Percentiles rank a stretch among this genome's conserved stretches.
These are phyloP conservation scores for Tricholoma saponaceum DNA, from an alignment of 768 basidiomycete genomes.

Conservation along the genomic window DNA sequence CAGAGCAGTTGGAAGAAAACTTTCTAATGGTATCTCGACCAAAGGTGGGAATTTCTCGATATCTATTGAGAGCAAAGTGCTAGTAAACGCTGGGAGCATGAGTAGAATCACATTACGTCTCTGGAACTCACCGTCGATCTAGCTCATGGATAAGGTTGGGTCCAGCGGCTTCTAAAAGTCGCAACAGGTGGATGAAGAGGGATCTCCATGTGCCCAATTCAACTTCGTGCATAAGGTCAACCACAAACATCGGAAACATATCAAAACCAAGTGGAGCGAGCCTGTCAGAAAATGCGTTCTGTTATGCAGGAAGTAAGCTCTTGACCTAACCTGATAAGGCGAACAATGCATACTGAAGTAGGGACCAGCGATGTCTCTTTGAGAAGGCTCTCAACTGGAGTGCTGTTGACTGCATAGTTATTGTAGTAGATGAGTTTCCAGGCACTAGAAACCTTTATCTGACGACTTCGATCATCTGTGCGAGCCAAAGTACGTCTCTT, in stretches of 20 bases:
- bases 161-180: not conserved
- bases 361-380: no score
- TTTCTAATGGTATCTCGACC: not conserved
- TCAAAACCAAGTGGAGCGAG: not conserved
- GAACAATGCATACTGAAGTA: no score
- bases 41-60: not conserved
- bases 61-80: not conserved
- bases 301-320: not conserved
- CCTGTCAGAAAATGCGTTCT: not conserved
- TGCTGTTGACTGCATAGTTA: not conserved
- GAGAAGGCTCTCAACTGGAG: no score
- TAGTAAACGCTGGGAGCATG: no score
- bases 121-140: not conserved
- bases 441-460: constrained; percentile 10
- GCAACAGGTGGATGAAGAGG: not conserved
- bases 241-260: not conserved
- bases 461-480: constrained; percentile 1
- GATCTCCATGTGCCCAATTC: no score
- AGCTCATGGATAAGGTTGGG: not conserved
- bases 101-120: no score
- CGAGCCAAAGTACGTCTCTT: not conserved
- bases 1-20: not conserved
- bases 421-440: constrained; percentile 22
- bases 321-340: no score
- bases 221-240: no score